Base-by-base conservation (phyloP, 345 rosid genomes). In the Heritiera littoralis region DNA sequence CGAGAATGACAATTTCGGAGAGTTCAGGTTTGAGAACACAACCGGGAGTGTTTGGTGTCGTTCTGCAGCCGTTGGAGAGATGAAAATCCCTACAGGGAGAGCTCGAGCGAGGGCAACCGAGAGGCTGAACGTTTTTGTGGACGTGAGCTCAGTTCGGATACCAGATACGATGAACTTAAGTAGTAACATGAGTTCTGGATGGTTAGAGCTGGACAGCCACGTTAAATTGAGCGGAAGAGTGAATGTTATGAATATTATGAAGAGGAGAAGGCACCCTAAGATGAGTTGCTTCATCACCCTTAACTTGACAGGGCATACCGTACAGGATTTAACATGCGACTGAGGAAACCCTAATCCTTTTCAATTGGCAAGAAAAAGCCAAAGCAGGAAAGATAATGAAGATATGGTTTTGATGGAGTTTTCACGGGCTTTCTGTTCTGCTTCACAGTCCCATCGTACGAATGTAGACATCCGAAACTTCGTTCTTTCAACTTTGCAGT, bases 251-350 rank as follows among this genome's bases (percentile, higher is more conserved):
- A 51, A 78, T 35, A 49, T 65, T 9, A 32, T 86, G 23, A 74
- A 77, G 89, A 84, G 77, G 80, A 81, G 52, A 55, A 87, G 40
- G 70, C 80, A 74, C 32, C 79, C 89, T 11, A 79, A 80, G 58
- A 18, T 90, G 89, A 80, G 46, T 83, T 90, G 92, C 52, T 75
- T 76, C 43, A 77, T 89, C 78, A 79, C 17, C 59, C 80, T 89
- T 17, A 69, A 85, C 63, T 74, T 89, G 45, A 74, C 45, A 17
- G 84, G 68, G 30, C 54, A 18, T 0, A 9, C 66, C 14, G 17
- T 86, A 38, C 55, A 81, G 68, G 71, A 79, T 77, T 81, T 90
- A 23, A 13, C 13, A 2, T 88, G 91, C 74, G 30, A 59, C 9
- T 78, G 45, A 69, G 13, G 1, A 23, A 23, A 23, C 28, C 28